Conservation (phyloP, 495 filamentous ascomycete species). For the Copromyces sp. region DNA sequence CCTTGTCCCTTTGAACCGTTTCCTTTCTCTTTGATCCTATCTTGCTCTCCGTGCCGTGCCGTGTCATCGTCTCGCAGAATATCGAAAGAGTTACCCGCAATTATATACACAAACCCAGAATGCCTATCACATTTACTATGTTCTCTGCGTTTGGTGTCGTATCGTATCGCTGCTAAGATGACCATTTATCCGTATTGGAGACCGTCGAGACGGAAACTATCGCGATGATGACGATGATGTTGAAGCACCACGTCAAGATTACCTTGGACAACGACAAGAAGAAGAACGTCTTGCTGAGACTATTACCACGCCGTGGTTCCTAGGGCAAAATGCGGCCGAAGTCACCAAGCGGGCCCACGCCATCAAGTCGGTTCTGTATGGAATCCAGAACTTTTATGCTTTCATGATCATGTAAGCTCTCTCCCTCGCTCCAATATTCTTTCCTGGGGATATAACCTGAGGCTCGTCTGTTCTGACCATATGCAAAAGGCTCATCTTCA, state of each 20-base stretch:
- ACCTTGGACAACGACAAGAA: conserved; percentile 1
- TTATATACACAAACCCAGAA: not conserved
- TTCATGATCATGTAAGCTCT: conserved; percentile 94
- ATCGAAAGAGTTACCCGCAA: not conserved
- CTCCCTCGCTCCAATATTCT: not conserved
- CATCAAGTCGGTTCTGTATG: conserved; percentile 76
- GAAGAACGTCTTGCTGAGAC: conserved; percentile 46
- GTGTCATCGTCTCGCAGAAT: not conserved
- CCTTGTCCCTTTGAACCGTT: not conserved
- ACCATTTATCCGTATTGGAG: not conserved
- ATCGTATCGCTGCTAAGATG: conserved; percentile 11
- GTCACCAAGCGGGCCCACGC: conserved; percentile 57
- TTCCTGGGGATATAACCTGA: too few species aligned
- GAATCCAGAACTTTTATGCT: conserved; percentile 91
- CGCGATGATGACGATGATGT: not conserved
- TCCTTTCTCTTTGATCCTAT: not conserved
- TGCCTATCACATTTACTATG: not conserved
- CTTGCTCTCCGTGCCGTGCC: not conserved
- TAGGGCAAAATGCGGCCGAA: conserved; percentile 39
- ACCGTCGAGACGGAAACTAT: not conserved
- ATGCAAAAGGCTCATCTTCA: conserved; percentile 76
- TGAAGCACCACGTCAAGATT: not conserved
- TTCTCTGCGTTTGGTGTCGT: not conserved
- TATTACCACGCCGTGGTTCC: conserved; percentile 28
- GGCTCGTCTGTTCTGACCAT: not conserved